phyloP scores from a whole-genome alignment of 345 rosid genomes.

The Eucalyptus fibrosa region DNA sequence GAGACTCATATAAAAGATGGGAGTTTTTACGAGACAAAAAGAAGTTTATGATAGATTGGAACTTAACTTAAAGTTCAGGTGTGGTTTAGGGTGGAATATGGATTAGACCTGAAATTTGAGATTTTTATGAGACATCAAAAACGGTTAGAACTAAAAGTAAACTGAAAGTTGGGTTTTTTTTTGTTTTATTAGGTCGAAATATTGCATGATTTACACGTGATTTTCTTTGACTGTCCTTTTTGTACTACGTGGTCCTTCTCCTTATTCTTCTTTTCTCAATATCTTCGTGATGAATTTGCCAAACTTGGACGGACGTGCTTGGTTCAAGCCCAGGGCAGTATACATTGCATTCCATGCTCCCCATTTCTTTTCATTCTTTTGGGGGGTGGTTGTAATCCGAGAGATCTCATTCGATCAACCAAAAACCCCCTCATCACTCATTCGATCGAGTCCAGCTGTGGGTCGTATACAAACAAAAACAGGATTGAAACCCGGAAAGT shows the following conservation, averaged over 20 bases:
- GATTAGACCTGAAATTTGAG: background rate
- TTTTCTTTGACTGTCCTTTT: background rate
- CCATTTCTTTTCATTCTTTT: background rate
- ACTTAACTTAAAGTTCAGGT: background rate
- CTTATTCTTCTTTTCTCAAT: background rate
- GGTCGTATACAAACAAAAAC: background rate
- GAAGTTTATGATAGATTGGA: background rate
- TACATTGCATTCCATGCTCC: background rate
- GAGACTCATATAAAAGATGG: rapidly evolving
- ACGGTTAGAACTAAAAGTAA: too few relatives aligned
- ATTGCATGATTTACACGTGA: background rate
- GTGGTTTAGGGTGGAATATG: background rate
- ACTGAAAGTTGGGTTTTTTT: background rate
- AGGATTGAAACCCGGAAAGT: background rate
- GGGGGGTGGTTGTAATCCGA: background rate
- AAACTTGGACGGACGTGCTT: background rate
- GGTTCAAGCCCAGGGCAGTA: background rate
- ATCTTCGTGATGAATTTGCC: background rate
- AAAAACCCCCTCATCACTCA: background rate
- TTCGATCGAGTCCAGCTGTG: background rate
- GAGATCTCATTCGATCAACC: background rate
- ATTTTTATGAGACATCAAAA: background rate
- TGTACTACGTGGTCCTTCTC: background rate
- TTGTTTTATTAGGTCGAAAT: background rate
- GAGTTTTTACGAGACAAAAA: background rate